Evolutionary conservation across 2,329 filamentous ascomycete genomes (phyloP), one percentile per base, ranked within the genome.

Genomic region (Pochonia chlamydosporia): DNA sequence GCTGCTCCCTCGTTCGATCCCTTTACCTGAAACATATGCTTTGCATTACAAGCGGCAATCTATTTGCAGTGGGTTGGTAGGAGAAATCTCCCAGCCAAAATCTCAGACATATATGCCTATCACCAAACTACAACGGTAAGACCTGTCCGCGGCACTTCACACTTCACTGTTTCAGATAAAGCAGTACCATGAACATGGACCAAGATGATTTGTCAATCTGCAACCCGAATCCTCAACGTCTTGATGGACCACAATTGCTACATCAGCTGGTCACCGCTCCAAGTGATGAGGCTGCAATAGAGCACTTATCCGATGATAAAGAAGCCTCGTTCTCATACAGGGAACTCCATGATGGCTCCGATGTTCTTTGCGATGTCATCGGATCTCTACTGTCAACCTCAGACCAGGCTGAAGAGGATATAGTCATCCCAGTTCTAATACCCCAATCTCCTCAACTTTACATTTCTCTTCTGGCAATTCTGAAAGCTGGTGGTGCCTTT

Each of bases 401-500:
- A 16, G 48, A 37, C 37, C 44, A 23, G 36, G 11, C 25, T 11
- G 21, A 53, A 21, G 20, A 54, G 23, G 68, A 72, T 41, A 63
- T 75, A 14, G 66, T 95, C 30, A 74, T 96, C 31, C 90, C 91
- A 0, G 69, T 96, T 3, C 74, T 95, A 18, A 66, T 95, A 14
- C 84, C 85, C 2, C 91, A 96, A 66, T 86, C 80, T 13, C 81
- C 84, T 9, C 76, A 84, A 40, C 74, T 96, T 21, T 96, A 96
- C 64, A 75, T 93, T 48, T 75, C 87, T 1, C 78, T 88, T 52
- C 65, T 96, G 39, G 89, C 85, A 3, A 79, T 92, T 45, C 71
- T 96, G 40, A 90, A 91, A 63, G 82, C 83, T 11, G 91, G 91
- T 6, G 87, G 79, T 30, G 89, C 89, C 0, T 96, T 96, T 57